phyloP scores from a whole-genome alignment of 2,329 filamentous ascomycete genomes.

The Colletotrichum liriopes region DNA sequence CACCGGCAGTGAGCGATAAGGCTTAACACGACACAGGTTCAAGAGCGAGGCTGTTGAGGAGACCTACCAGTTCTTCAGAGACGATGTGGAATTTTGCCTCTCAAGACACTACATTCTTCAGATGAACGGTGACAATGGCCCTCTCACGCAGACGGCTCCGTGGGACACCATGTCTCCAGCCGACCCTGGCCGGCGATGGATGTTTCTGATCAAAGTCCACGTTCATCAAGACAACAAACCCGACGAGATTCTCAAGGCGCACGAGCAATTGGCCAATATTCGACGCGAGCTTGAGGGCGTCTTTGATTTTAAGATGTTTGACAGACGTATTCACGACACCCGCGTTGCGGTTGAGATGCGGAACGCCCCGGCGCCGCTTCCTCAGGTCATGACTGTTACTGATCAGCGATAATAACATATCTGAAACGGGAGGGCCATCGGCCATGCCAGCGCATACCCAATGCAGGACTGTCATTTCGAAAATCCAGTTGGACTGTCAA shows the following conservation, averaged over 20 bases:
- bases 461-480: neutral
- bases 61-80: constrained; percentile 66
- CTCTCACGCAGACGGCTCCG: constrained; percentile 59
- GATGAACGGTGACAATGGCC: constrained; percentile 50
- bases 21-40: constrained; percentile 55
- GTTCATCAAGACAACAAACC: constrained; percentile 72
- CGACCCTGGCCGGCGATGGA: constrained; percentile 68
- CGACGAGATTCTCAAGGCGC: constrained; percentile 69
- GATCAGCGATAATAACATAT: constrained; percentile 30
- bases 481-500: neutral
- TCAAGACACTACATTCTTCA: constrained; percentile 62
- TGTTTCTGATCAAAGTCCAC: constrained; percentile 68
- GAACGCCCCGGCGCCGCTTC: constrained; percentile 54
- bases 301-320: constrained; percentile 67
- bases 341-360: constrained; percentile 58
- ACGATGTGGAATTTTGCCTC: constrained; percentile 69
- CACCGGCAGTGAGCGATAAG: too few relatives aligned
- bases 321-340: constrained; percentile 69
- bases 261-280: constrained; percentile 65
- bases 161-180: constrained; percentile 64
- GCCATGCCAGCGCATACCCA: neutral
- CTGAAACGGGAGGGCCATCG: neutral
- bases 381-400: constrained; percentile 46
- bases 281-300: constrained; percentile 65
- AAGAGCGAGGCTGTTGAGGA: constrained; percentile 70